Base-by-base conservation (phyloP, 2,329 filamentous ascomycete species). In the Hypoxylon rubiginosum region DNA sequence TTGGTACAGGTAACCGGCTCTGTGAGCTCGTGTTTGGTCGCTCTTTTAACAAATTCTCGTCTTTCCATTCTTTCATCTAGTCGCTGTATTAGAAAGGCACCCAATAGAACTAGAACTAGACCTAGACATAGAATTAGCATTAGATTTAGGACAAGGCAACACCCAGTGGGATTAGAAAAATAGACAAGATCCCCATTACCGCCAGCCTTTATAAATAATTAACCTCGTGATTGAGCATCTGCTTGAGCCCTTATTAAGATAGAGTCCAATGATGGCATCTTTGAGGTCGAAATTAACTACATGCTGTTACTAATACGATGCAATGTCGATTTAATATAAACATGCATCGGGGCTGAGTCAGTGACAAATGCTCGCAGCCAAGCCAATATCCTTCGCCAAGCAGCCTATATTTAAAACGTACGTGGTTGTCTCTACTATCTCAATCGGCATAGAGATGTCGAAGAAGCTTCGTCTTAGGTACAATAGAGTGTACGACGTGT, bases 201-300 rank as follows among this genome's bases (percentile, higher is more conserved):
- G 17, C n/a, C 36, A 43, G n/a, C n/a, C 3, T 43, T 43, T 19
- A 19, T 11, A 19, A 43, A 8, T 13, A 17, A 41, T 17, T n/a
- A 17, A 17, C 39, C 9, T n/a, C 39, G 11, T 19, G 19, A n/a
- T n/a, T 43, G n/a, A 10, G 6, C 10, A 43, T 19, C 39, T 43
- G 32, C 32, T 34, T 3, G 32, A 34, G 3, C 10, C 32, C 3
- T 10, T 3, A 34, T 10, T 13, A 34, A 34, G n/a, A 3, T n/a
- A 41, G 4, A 5, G 3, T 43, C 19, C n/a, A 17, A 39, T n/a
- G 39, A 43, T 19, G 10, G n/a, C 39, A 43, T 43, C 4, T 9
- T 8, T 11, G 50, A 58, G 17, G 49, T 62, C 50, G 43, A 52
- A 66, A 55, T 58, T 55, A 53, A 28, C 43, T 58, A 46, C 48